Evolutionary conservation across 1,284 basidiomycete species (phyloP), one percentile per base, ranked within the genome.

Genomic region (Irpex sp.): DNA sequence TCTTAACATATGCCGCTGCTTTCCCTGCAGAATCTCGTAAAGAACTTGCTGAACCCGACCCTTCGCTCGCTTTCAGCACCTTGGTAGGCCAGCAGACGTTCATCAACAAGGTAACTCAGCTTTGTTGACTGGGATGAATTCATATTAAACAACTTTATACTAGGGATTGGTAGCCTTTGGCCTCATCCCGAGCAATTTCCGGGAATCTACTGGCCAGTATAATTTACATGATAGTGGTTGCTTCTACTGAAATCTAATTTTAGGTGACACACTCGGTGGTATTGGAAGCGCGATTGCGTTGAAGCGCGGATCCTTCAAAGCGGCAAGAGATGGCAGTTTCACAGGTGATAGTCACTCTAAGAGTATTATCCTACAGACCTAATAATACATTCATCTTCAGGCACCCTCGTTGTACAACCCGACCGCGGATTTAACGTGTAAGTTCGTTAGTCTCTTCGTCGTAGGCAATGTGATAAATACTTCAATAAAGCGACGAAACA

Each of bases 381-480:
- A 9, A 57, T 15, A 39, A 39, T 39, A 39, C 17, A 1, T 17
- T 33, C 19, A 19, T 37, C 35, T 26, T 19, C 21, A 63, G 62
- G 62, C 11, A 77, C 76, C 1, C 67, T 83, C 50, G 67, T 80
- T 15, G 73, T 77, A 1, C 81, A 83, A 61, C 81, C 82, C 1
- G 83, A 83, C 68, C 74, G 82, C 26, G 82, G 79, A 8, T 79
- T 78, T 71, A 79, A 79, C 63, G 68, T 79, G 78, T 79, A 59
- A 6, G 70, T 67, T 5, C 1, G 37, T 39, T 15, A 39, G 15
- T 39, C 37, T 9, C 7, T 39, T 8, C 37, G 15, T 39, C 47
- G 55, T 46, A 19, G 47, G 15, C 43, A 3, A 47, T 11, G 43
- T n/a, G 37, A 43, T 57, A 49, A 39, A 9, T 49, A 57, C 13